Conservation (phyloP, 2,329 filamentous ascomycete genomes). For the Aspergillus tamarii region DNA sequence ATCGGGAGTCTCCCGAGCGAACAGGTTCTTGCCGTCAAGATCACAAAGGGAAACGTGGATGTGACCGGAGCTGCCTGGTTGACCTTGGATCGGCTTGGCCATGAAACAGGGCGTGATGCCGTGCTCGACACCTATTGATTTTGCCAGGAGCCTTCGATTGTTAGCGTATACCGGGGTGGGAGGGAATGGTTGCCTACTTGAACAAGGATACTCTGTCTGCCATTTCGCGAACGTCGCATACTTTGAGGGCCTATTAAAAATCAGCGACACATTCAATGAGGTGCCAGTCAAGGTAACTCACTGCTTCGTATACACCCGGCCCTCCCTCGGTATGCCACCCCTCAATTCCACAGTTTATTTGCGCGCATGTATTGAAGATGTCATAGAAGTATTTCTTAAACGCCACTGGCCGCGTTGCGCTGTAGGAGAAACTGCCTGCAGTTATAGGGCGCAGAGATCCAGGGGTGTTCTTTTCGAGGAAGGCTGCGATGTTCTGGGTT, state of each 20-base stretch:
- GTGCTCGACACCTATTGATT: slow-evolving; percentile 79
- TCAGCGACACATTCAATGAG: neutral
- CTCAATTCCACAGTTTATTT: slow-evolving; percentile 79
- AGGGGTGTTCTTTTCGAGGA: slow-evolving; percentile 72
- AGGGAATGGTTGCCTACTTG: slow-evolving; percentile 59
- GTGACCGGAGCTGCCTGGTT: slow-evolving; percentile 92
- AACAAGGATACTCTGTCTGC: slow-evolving; percentile 87
- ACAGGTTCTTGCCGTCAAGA: slow-evolving; percentile 75
- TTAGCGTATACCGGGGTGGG: slow-evolving; percentile 3
- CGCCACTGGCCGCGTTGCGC: slow-evolving; percentile 78
- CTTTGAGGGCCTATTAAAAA: slow-evolving; percentile 68
- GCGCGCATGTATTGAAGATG: slow-evolving; percentile 75
- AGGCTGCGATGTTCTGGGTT: slow-evolving; percentile 75
- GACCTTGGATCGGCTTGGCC: slow-evolving; percentile 87
- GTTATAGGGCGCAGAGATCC: slow-evolving; percentile 75
- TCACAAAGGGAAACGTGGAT: slow-evolving; percentile 89
- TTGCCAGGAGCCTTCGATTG: slow-evolving; percentile 69
- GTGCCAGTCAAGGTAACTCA: slow-evolving; percentile 31
- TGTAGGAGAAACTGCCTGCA: slow-evolving; percentile 94
- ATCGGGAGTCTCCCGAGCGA: slow-evolving; percentile 73
- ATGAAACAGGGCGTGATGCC: slow-evolving; percentile 96
- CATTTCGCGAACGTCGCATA: slow-evolving; percentile 81
- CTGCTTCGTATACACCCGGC: slow-evolving; percentile 91
- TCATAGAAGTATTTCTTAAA: slow-evolving; percentile 90
- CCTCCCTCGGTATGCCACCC: slow-evolving; percentile 94